Conservation (phyloP, 768 basidiomycete species). For the Hemileccinum impolitum region DNA sequence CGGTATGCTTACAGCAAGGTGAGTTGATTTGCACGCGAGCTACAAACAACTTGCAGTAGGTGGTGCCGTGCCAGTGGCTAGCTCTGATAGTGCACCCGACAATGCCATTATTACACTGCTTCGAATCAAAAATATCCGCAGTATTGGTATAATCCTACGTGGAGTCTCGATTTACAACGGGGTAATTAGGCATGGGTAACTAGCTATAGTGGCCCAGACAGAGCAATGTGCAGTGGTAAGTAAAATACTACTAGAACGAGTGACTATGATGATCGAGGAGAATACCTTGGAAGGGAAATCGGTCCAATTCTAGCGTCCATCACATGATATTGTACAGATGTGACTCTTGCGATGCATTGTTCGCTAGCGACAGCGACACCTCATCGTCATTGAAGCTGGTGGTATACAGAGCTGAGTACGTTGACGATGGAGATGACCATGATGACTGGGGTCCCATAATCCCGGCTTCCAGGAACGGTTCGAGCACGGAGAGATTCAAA, state of each 20-base stretch:
- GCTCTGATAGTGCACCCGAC: too few relatives aligned
- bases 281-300: not conserved
- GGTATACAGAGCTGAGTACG: conserved; percentile 16
- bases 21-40: too few relatives aligned
- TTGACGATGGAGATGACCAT: conserved; percentile 26
- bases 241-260: conserved; percentile 6
- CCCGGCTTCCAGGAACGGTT: conserved; percentile 14
- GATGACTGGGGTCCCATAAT: conserved; percentile 16
- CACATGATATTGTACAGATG: conserved; percentile 17
- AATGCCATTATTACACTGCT: too few relatives aligned
- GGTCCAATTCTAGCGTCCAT: conserved; percentile 9
- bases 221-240: not conserved
- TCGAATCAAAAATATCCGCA: too few relatives aligned
- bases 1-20: too few relatives aligned
- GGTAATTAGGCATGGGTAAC: not conserved
- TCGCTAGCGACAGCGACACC: conserved; percentile 4
- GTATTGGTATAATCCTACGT: too few relatives aligned
- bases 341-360: conserved; percentile 8
- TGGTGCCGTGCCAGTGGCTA: too few relatives aligned
- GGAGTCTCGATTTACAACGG: too few relatives aligned
- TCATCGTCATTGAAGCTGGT: conserved; percentile 7
- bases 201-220: not conserved
- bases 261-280: not conserved
- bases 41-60: too few relatives aligned
- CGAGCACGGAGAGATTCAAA: conserved; percentile 7